Evolutionary conservation across 23 red algal species (phyloP).

Genomic region (Gracilaria domingensis): DNA sequence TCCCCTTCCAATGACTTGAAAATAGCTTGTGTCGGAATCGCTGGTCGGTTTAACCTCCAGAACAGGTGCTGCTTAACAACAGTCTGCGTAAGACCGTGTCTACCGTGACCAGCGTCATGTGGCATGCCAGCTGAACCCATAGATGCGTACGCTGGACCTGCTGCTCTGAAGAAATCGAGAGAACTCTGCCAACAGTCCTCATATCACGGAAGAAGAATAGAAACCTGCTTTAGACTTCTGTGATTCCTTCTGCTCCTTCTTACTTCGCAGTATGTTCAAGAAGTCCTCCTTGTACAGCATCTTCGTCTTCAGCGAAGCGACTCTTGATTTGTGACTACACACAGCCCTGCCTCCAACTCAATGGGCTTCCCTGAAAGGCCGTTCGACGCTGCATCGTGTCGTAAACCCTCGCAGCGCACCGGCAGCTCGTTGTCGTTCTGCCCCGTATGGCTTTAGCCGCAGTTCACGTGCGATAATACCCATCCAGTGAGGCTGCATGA

Average conservation of each 20-base stretch:
- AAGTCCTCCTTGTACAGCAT: conserved; percentile 88
- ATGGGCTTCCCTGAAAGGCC: conserved; percentile 57
- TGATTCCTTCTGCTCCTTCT: conserved; percentile 87
- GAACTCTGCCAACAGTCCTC: conserved; percentile 92
- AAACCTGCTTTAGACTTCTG: conserved; percentile 85
- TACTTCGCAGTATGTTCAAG: conserved; percentile 88
- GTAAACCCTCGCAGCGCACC: conserved; percentile 21
- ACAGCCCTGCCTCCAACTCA: conserved; percentile 95
- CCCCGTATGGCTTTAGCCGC: not conserved
- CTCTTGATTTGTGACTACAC: conserved; percentile 95
- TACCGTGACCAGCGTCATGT: not conserved
- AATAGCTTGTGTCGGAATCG: not conserved
- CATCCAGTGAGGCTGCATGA: no score
- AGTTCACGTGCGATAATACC: no score
- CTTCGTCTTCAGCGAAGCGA: conserved; percentile 77
- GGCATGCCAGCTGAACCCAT: not conserved
- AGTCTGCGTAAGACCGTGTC: not conserved
- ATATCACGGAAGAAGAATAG: conserved; percentile 75
- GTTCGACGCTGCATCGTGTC: conserved; percentile 3
- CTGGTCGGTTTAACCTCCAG: conserved; percentile 3
- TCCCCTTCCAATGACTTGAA: conserved; percentile 37
- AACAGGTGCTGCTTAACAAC: conserved; percentile 53
- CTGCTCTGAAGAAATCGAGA: conserved; percentile 83
- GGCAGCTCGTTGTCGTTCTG: conserved; percentile 41
- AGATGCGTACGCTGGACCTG: not conserved